These are phyloP conservation scores for Hyphodiscus sp. DNA, from an alignment of 2,329 filamentous ascomycete species.

Conservation along the genomic window DNA sequence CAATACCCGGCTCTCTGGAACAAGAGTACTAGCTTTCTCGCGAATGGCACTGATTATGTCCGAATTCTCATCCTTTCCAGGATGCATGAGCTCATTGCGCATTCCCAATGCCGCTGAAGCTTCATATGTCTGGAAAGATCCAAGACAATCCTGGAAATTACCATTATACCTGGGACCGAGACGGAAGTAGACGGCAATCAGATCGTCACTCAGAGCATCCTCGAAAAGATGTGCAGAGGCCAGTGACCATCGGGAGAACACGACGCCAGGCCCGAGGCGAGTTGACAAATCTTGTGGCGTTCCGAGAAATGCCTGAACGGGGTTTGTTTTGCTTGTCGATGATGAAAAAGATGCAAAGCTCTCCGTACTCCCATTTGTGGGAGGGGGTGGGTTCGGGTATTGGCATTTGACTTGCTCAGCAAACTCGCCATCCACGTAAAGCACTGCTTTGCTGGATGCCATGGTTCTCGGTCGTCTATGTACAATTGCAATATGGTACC, in stretches of 20 bases:
- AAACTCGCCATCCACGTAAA: constrained; percentile 92
- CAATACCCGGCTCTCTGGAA: constrained; percentile 75
- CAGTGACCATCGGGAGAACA: constrained; percentile 79
- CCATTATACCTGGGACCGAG: constrained; percentile 88
- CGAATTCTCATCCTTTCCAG: constrained; percentile 82
- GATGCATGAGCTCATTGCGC: constrained; percentile 83
- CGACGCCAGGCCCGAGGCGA: constrained; percentile 63
- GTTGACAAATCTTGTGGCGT: constrained; percentile 84
- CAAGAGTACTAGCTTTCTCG: constrained; percentile 71
- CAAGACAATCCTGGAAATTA: constrained; percentile 94
- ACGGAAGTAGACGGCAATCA: constrained; percentile 83
- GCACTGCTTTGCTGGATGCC: constrained; percentile 70
- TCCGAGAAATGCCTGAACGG: constrained; percentile 87
- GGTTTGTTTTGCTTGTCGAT: constrained; percentile 48
- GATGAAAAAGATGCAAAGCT: constrained; percentile 66
- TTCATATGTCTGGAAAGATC: constrained; percentile 92
- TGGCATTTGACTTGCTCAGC: constrained; percentile 84
- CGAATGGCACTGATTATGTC: constrained; percentile 88
- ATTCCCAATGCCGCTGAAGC: constrained; percentile 87
- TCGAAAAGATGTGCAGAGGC: constrained; percentile 86
- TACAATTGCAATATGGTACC: constrained; percentile 91
- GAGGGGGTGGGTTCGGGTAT: constrained; percentile 72
- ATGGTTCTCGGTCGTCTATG: constrained; percentile 74
- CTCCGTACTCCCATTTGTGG: constrained; percentile 55
- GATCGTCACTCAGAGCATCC: constrained; percentile 81